phyloP scores from a whole-genome alignment of 768 basidiomycete genomes.

The Leucocoprinus leucothites region DNA sequence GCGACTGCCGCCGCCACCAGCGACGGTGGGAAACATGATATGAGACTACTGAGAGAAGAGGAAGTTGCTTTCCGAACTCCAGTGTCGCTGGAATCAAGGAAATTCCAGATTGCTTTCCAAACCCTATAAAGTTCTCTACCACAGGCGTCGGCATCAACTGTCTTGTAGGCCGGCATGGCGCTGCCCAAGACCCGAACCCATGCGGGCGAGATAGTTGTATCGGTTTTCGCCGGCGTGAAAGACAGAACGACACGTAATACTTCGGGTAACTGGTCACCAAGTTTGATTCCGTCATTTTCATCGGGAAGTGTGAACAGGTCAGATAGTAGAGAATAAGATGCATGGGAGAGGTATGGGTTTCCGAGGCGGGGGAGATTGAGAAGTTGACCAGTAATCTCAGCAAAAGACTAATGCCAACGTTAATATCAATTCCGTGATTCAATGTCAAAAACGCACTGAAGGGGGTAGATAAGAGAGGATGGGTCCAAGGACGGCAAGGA shows the following conservation, averaged over 20 bases:
- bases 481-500: conserved; percentile 71
- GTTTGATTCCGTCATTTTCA: conserved; percentile 45
- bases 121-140: conserved; percentile 54
- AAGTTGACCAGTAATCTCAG: conserved; percentile 65
- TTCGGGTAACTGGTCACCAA: conserved; percentile 52
- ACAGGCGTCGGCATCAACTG: conserved; percentile 46
- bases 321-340: conserved; percentile 82
- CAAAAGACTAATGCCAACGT: conserved; percentile 52
- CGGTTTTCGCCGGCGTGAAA: conserved; percentile 68
- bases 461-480: conserved; percentile 58
- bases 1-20: conserved; percentile 53
- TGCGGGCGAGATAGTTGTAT: conserved; percentile 62
- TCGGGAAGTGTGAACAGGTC: conserved; percentile 64
- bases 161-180: conserved; percentile 63
- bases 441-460: conserved; percentile 50
- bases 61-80: conserved; percentile 62
- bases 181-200: conserved; percentile 80
- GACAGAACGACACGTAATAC: conserved; percentile 68
- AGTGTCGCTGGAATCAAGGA: conserved; percentile 68
- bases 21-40: conserved; percentile 67
- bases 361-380: conserved; percentile 83
- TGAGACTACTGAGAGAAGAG: conserved; percentile 57
- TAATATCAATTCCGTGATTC: neutral
- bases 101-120: conserved; percentile 76
- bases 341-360: conserved; percentile 86